These are phyloP conservation scores for Lactarius evosmus DNA, from an alignment of 768 basidiomycete genomes.

Conservation along the genomic window DNA sequence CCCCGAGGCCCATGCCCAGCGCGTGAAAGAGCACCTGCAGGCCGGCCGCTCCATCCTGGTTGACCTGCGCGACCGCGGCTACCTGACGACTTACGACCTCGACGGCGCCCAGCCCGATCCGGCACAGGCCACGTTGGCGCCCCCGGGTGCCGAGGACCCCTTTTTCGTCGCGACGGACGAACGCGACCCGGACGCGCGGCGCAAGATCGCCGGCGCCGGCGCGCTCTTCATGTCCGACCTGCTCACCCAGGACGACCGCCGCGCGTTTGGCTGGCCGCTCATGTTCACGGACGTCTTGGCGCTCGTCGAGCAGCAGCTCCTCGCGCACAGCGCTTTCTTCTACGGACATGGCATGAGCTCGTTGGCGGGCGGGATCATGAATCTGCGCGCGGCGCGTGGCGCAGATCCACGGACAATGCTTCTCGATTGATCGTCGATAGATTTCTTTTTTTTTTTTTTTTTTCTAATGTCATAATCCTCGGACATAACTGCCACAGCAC, in stretches of 20 bases:
- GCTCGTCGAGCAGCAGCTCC: conserved; percentile 42
- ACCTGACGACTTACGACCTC: conserved; percentile 18
- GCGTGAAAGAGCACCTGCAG: conserved; percentile 33
- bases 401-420: conserved; percentile 37
- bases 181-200: conserved; percentile 36
- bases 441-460: too few species aligned
- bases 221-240: conserved; percentile 43
- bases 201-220: conserved; percentile 36
- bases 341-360: conserved; percentile 40
- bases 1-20: conserved; percentile 38
- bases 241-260: conserved; percentile 42
- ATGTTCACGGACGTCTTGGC: conserved; percentile 43
- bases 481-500: not conserved
- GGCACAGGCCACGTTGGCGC: conserved; percentile 9
- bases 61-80: not conserved
- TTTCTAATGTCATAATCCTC: too few species aligned
- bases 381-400: conserved; percentile 39
- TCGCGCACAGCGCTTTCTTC: conserved; percentile 38
- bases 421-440: conserved; percentile 35
- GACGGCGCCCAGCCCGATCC: conserved; percentile 10
- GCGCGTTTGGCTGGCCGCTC: conserved; percentile 41
- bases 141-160: conserved; percentile 17
- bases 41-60: conserved; percentile 34
- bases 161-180: conserved; percentile 45
- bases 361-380: conserved; percentile 41